Conservation (phyloP, 129 eudicot species). For the Chrysanthemum makinoi region DNA sequence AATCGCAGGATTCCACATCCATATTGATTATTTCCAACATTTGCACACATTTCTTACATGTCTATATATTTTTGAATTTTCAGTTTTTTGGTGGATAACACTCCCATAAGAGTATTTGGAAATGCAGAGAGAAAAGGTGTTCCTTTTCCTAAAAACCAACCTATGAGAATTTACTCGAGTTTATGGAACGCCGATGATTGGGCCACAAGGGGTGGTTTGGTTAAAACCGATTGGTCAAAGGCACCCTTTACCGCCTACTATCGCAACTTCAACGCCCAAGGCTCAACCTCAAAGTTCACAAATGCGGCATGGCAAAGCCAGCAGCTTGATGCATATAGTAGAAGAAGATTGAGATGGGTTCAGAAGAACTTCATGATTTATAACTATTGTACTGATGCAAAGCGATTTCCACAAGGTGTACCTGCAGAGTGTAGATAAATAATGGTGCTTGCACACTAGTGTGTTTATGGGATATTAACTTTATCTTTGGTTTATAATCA, state of each 20-base stretch:
- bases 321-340: conserved; percentile 54
- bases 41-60: neutral
- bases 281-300: conserved; percentile 33
- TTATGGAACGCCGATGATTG: conserved; percentile 89
- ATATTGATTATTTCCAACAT: no score
- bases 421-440: conserved; percentile 56
- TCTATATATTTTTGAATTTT: neutral
- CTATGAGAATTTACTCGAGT: conserved; percentile 77
- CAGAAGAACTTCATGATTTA: conserved; percentile 77
- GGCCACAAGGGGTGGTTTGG: conserved; percentile 85
- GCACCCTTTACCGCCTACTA: conserved; percentile 88
- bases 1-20: no score
- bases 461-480: conserved; percentile 11
- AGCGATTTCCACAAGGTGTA: conserved; percentile 62
- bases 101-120: conserved; percentile 66
- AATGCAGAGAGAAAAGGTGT: conserved; percentile 62
- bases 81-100: conserved; percentile 80
- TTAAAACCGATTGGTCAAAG: conserved; percentile 76
- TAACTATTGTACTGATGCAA: conserved; percentile 59
- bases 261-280: conserved; percentile 55
- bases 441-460: conserved; percentile 5
- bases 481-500: conserved; percentile 29
- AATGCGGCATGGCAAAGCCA: conserved; percentile 57
- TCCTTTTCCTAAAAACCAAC: conserved; percentile 72
- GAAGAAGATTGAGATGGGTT: conserved; percentile 82